phyloP scores from a whole-genome alignment of 805 yeast species.

The Wickerhamiella alocasiicola region DNA sequence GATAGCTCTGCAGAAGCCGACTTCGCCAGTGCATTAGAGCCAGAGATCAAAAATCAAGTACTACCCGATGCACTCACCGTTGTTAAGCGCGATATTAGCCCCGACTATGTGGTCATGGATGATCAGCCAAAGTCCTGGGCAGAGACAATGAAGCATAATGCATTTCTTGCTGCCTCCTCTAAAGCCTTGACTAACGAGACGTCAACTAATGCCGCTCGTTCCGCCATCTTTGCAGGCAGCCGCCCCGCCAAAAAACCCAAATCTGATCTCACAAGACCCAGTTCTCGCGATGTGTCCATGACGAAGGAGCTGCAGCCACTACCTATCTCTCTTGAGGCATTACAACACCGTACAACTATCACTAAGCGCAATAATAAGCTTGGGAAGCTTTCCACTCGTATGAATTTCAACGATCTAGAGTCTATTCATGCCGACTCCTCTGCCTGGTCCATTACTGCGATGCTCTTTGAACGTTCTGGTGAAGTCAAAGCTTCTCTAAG shows the following conservation, averaged over 20 bases:
- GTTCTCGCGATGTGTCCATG: neutral
- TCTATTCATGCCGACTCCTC: neutral
- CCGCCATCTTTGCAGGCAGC: neutral
- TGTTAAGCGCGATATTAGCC: neutral
- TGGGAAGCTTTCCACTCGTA: neutral
- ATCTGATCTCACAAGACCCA: neutral
- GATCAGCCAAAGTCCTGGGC: neutral
- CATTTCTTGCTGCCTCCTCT: neutral
- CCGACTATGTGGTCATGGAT: neutral
- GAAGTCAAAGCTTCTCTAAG: slow-evolving; percentile 1
- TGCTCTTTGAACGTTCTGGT: slow-evolving; percentile 3
- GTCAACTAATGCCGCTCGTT: neutral
- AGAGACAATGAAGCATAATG: neutral
- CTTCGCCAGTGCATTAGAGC: neutral
- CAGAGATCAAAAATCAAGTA: neutral
- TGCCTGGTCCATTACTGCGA: slow-evolving; percentile 8
- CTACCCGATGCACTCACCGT: neutral
- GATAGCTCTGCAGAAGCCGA: no score
- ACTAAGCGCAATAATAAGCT: neutral
- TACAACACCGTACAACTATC: neutral
- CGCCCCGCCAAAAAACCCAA: neutral
- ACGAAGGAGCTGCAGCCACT: no score
- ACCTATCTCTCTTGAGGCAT: neutral
- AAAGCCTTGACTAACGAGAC: neutral
- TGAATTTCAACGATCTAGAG: neutral